A percentile compares a stretch with the other conserved stretches of the same genome.
These are phyloP conservation scores for Diplodia seriata DNA, from an alignment of 2,329 filamentous ascomycete genomes.

Conservation along the genomic window DNA sequence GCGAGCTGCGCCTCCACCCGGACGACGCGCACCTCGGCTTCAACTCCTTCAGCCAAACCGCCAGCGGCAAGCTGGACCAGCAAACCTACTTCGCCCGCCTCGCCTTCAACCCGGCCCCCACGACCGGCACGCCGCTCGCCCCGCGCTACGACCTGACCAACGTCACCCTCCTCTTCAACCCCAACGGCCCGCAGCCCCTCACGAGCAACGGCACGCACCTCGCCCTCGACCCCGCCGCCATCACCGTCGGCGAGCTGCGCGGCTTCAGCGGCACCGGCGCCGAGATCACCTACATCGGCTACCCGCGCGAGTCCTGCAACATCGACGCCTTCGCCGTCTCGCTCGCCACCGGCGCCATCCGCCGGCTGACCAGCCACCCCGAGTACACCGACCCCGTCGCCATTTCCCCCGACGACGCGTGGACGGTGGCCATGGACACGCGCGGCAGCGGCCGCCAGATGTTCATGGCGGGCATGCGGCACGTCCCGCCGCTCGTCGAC, in stretches of 20 bases:
- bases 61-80: constrained; percentile 39
- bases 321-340: constrained; percentile 55
- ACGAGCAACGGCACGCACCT: constrained; percentile 41
- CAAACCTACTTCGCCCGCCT: constrained; percentile 49
- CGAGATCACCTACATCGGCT: constrained; percentile 54
- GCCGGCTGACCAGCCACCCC: constrained; percentile 54
- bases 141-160: constrained; percentile 51
- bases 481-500: constrained; percentile 54
- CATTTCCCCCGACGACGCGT: constrained; percentile 54
- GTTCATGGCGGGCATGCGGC: constrained; percentile 52
- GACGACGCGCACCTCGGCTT: constrained; percentile 55
- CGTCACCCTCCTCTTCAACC: constrained; percentile 47
- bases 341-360: constrained; percentile 50
- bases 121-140: constrained; percentile 40
- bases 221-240: constrained; percentile 41
- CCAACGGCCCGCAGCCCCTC: constrained; percentile 37
- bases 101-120: constrained; percentile 50
- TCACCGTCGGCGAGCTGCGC: constrained; percentile 54
- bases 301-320: constrained; percentile 52
- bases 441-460: constrained; percentile 52
- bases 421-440: constrained; percentile 55
- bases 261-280: constrained; percentile 54
- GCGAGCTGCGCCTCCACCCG: constrained; percentile 56
- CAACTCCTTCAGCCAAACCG: constrained; percentile 46
- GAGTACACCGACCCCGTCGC: constrained; percentile 55